Conservation (phyloP, 495 filamentous ascomycete species). For the Rostrohypoxylon terebratum region DNA sequence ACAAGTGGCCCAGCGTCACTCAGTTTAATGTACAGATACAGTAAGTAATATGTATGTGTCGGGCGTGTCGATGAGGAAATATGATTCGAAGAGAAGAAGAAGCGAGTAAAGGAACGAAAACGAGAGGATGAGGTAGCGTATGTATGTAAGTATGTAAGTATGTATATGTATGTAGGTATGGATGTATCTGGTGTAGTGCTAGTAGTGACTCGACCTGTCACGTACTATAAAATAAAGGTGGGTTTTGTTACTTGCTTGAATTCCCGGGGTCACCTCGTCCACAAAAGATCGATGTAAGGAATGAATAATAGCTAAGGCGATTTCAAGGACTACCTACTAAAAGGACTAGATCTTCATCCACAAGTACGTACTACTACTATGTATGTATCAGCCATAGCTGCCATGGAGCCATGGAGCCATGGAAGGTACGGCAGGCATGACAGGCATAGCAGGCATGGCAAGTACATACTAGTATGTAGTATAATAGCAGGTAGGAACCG, state of each 20-base stretch:
- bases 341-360: constrained; percentile 30
- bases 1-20: constrained; percentile 19
- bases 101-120: constrained; percentile 13
- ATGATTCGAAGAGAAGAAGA: constrained; percentile 42
- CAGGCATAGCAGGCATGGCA: neutral
- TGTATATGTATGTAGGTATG: too few species aligned
- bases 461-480: too few species aligned
- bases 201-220: constrained; percentile 4
- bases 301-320: constrained; percentile 5
- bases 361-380: constrained; percentile 1
- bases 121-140: constrained; percentile 42
- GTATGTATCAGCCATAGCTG: neutral
- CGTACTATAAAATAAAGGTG: constrained; percentile 1
- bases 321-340: neutral
- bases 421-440: constrained; percentile 14
- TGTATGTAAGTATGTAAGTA: constrained; percentile 11
- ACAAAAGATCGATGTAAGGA: constrained; percentile 10
- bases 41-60: constrained; percentile 37
- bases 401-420: constrained; percentile 22
- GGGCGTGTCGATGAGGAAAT: constrained; percentile 29
- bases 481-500: constrained; percentile 24
- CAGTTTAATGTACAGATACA: constrained; percentile 35
- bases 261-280: constrained; percentile 7
- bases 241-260: constrained; percentile 2
- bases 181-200: neutral